phyloP scores from a whole-genome alignment of 305 asterid genomes.

The Solanum hybrid region DNA sequence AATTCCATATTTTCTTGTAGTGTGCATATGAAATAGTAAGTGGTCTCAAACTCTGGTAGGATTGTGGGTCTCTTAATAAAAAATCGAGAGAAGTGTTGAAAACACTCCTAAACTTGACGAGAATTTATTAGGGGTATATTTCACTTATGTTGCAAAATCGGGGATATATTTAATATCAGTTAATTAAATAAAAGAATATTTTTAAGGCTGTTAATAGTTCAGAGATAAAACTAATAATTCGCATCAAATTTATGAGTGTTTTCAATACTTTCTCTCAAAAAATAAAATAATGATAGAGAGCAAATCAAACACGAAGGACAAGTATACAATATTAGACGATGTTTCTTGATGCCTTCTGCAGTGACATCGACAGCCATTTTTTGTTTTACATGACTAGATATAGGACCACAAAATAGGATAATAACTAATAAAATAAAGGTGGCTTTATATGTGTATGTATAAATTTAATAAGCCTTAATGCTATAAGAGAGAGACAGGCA shows the following conservation, averaged over 20 bases:
- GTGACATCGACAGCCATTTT: background rate
- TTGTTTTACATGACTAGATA: background rate
- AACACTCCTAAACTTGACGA: background rate
- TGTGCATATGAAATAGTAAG: background rate
- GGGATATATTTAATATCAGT: too few species aligned
- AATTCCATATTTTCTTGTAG: background rate
- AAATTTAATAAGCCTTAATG: background rate
- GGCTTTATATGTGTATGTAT: background rate
- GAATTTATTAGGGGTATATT: too few species aligned
- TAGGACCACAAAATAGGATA: background rate
- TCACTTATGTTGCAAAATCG: too few species aligned
- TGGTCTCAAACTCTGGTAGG: background rate
- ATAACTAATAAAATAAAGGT: background rate
- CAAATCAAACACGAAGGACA: background rate
- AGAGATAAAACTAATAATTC: too few species aligned
- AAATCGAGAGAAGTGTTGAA: background rate
- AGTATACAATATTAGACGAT: background rate
- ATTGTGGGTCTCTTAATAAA: background rate
- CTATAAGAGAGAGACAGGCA: background rate
- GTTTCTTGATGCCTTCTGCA: background rate
- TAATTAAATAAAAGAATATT: too few species aligned
- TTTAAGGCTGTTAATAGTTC: too few species aligned
- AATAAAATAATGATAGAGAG: background rate
- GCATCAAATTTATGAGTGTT: too few species aligned
- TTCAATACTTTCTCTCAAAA: too few species aligned